Evolutionary conservation across 192 early-diverging fungal species (phyloP).

Genomic region (Coemansia sp.): DNA sequence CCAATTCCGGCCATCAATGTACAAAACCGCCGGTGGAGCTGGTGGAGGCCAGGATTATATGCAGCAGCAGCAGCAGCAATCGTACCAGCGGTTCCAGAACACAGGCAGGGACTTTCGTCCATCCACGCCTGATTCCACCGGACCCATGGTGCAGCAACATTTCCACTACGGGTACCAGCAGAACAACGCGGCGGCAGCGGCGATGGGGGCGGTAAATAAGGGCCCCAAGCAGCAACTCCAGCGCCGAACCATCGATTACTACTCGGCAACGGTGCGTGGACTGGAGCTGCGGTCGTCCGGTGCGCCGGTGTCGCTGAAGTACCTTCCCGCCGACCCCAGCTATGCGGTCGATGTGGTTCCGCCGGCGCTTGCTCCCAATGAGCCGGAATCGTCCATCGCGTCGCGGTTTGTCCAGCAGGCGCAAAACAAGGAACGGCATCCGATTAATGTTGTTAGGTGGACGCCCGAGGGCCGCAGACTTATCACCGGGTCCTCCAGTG

Average conservation of each 20-base stretch:
- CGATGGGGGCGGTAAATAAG: conserved; percentile 57
- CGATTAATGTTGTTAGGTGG: conserved; percentile 93
- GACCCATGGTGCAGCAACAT: conserved; percentile 8
- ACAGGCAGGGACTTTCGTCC: neutral
- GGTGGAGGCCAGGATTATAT: neutral
- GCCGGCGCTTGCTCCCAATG: conserved; percentile 50
- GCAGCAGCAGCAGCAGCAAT: neutral
- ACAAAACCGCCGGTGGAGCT: neutral
- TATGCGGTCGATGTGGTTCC: conserved; percentile 56
- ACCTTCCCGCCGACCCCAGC: conserved; percentile 41
- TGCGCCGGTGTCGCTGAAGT: conserved; percentile 18
- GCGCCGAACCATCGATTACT: conserved; percentile 92
- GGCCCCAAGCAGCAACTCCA: conserved; percentile 84
- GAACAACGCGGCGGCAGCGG: neutral
- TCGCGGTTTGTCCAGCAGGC: conserved; percentile 44
- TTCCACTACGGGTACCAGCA: conserved; percentile 26
- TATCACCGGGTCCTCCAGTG: conserved; percentile 89
- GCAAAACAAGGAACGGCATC: conserved; percentile 91
- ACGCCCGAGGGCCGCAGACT: conserved; percentile 94
- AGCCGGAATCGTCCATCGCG: conserved; percentile 43
- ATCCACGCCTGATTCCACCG: neutral
- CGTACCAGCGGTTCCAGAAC: conserved; percentile 8
- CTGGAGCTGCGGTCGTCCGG: conserved; percentile 53
- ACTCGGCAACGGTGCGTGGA: conserved; percentile 75
- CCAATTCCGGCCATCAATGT: conserved; percentile 8